A percentile compares a stretch with the other conserved stretches of the same genome.
Conservation (phyloP, 1,284 basidiomycete species). For the Termitomyces sp. region DNA sequence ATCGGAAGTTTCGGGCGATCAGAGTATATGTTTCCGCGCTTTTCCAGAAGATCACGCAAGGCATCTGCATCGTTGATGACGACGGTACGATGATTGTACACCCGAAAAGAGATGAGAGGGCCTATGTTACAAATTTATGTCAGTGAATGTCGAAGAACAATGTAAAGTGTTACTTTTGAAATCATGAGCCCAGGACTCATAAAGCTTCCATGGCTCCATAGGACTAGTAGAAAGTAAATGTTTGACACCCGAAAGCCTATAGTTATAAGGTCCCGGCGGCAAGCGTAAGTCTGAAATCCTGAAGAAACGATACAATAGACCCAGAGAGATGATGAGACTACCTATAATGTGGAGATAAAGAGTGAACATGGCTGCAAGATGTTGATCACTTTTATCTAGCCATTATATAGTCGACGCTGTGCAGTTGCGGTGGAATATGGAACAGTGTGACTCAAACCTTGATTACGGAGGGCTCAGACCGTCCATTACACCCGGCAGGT, state of each 20-base stretch:
- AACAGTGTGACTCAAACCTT: slow-evolving; percentile 4
- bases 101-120: slow-evolving; percentile 30
- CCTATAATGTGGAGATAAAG: slow-evolving; percentile 1
- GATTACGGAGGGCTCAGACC: not conserved
- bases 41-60: slow-evolving; percentile 32
- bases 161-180: slow-evolving; percentile 21
- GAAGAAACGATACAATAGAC: not conserved
- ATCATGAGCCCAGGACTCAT: slow-evolving; percentile 29
- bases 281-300: slow-evolving; percentile 16
- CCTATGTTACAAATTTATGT: slow-evolving; percentile 16
- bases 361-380: not conserved
- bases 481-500: not conserved
- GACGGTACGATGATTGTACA: slow-evolving; percentile 30
- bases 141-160: not conserved
- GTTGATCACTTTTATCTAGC: not conserved
- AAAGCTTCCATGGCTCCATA: slow-evolving; percentile 32
- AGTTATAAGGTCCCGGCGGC: slow-evolving; percentile 33
- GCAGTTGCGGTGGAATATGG: not conserved
- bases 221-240: slow-evolving; percentile 21
- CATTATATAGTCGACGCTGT: slow-evolving; percentile 8
- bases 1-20: slow-evolving; percentile 39
- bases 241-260: slow-evolving; percentile 25
- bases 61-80: slow-evolving; percentile 31
- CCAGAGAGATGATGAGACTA: slow-evolving; percentile 5
- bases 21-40: slow-evolving; percentile 35